Evolutionary conservation across 345 rosid genomes (phyloP).

Genomic region (Brassica cretica): DNA sequence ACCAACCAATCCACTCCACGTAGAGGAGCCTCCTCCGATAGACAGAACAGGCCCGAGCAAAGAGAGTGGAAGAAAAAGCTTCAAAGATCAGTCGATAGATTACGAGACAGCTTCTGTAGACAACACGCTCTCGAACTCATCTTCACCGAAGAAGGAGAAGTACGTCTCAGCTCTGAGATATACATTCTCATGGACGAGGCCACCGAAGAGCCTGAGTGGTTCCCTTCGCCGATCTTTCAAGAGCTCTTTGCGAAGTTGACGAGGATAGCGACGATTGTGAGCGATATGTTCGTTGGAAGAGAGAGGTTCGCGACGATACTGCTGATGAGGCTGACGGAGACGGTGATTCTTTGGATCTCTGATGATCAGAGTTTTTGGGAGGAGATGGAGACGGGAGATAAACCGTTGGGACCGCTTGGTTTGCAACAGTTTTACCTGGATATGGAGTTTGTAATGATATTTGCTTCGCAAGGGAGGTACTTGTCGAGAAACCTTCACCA

Average conservation of each 20-base stretch:
- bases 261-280: slow-evolving; percentile 56
- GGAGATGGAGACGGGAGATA: slow-evolving; percentile 69
- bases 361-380: slow-evolving; percentile 91
- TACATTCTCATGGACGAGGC: slow-evolving; percentile 63
- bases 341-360: slow-evolving; percentile 90
- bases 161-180: slow-evolving; percentile 55
- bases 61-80: slow-evolving; percentile 87
- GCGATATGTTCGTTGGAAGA: slow-evolving; percentile 80
- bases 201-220: slow-evolving; percentile 80
- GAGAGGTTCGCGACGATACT: slow-evolving; percentile 87
- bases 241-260: slow-evolving; percentile 71
- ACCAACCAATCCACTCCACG: slow-evolving; percentile 50
- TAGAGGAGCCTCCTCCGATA: slow-evolving; percentile 57
- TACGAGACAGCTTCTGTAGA: slow-evolving; percentile 93
- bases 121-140: slow-evolving; percentile 86
- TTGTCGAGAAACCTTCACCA: slow-evolving; percentile 78
- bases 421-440: slow-evolving; percentile 94
- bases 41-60: slow-evolving; percentile 71
- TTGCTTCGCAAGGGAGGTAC: slow-evolving; percentile 87
- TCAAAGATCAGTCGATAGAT: slow-evolving; percentile 68
- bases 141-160: slow-evolving; percentile 82
- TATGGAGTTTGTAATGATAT: slow-evolving; percentile 88
- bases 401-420: slow-evolving; percentile 76
- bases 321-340: slow-evolving; percentile 84
- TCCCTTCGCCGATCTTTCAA: slow-evolving; percentile 77